Evolutionary conservation across 208 protist species (phyloP), one percentile per base, ranked within the genome.

Genomic region (Angomonas deanei): DNA sequence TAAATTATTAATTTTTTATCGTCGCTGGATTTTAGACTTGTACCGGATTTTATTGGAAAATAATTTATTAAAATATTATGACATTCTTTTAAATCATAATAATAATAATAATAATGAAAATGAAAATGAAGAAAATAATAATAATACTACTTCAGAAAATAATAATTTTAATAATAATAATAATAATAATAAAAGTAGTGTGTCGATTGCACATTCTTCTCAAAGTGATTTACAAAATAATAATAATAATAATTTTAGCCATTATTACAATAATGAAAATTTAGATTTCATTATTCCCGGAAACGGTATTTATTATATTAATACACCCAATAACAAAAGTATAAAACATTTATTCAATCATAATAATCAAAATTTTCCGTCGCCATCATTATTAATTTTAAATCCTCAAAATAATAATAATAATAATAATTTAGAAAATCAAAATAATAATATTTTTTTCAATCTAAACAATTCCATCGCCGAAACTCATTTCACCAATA

Each of bases 191-290:
- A 17, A 66, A 36, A 26, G 1, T 47, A 76, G n/a, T 42, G 36
- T 8, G 8, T 42, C 15, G 36, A 15, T n/a, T n/a, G n/a, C n/a
- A n/a, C n/a, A n/a, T n/a, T n/a, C n/a, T n/a, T n/a, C n/a, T n/a
- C n/a, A n/a, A n/a, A n/a, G n/a, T n/a, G n/a, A n/a, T 59, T 8
- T 10, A n/a, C 5, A 59, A n/a, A 59, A 59, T 59, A 59, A 59
- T 38, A 36, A 59, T 31, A 15, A 33, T 26, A 38, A 60, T 21
- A 59, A 38, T 32, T 10, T 21, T 53, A 26, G 8, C 19, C 5
- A 53, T 53, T 27, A 53, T 53, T 13, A 53, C 19, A 17, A 66
- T 34, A 26, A 1, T 47, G 70, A 42, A 15, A 42, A 42, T 8
- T 42, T 42, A 42, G 36, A 8, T 8, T 15, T 42, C 11, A 15